Conservation (phyloP, 139 green algal species). For the Tetradesmus obliquus region DNA sequence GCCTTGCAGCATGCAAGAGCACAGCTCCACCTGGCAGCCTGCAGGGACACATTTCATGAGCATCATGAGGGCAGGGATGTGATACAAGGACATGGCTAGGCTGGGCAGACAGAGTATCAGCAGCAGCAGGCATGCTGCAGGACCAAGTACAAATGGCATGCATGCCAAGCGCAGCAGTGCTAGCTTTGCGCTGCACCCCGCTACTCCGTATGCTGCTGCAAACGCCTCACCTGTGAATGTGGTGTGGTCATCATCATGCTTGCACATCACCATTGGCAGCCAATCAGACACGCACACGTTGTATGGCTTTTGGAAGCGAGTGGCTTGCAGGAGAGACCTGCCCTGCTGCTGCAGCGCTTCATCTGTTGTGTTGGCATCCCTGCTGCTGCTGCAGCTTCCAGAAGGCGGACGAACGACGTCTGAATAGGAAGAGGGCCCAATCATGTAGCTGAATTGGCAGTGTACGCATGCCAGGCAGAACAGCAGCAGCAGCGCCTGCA, state of each 20-base stretch:
- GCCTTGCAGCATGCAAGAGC: too few relatives aligned
- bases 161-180: background rate
- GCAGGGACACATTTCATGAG: background rate
- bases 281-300: constrained; percentile 23
- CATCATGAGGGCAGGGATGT: background rate
- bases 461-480: background rate
- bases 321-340: background rate
- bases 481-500: constrained; percentile 5
- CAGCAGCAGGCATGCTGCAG: too few relatives aligned
- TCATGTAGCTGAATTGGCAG: constrained; percentile 25
- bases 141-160: too few relatives aligned
- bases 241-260: background rate
- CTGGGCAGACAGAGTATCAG: too few relatives aligned
- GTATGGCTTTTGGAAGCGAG: constrained; percentile 6
- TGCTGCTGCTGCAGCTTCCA: background rate
- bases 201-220: too few relatives aligned
- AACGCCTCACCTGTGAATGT: background rate
- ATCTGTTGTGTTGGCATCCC: background rate
- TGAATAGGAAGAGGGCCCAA: constrained; percentile 12
- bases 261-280: constrained; percentile 33
- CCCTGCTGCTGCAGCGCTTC: constrained; percentile 1
- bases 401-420: background rate
- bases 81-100: too few relatives aligned
- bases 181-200: too few relatives aligned
- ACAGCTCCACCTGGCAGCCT: background rate